Base-by-base conservation (phyloP, 2,329 filamentous ascomycete genomes). In the Aureobasidium sp. region DNA sequence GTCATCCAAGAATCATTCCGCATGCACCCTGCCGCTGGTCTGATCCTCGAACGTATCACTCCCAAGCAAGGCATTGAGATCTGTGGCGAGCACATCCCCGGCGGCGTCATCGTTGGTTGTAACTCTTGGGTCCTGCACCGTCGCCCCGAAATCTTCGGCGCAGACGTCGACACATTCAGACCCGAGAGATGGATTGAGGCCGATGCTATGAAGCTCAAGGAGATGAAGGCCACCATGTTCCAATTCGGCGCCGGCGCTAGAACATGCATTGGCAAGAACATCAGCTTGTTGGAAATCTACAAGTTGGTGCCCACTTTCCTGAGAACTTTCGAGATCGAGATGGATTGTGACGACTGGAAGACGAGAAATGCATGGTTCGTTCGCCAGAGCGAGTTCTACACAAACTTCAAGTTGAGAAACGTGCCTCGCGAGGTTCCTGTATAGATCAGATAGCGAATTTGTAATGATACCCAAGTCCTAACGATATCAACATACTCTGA, bases 1-100 rank as follows among this genome's bases (percentile, higher is more conserved):
- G 86, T 85, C 61, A 81, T 93, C 67, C 89, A 92, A 69, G 90
- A 94, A 72, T 83, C 86, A 5, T 89, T 92, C 76, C 83, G 89
- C 13, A 71, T 91, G 67, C 88, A 92, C 70, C 89, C 90, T 0
- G 87, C 89, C 0, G 81, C 87, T 0, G 89, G 88, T 0, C 76
- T 92, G 5, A 85, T 86, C 0, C 78, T 93, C 47, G 89, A 93
- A 73, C 82, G 90, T 63, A 78, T 92, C 49, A 87, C 90, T 0
- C 89, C 89, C 0, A 73, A 78, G 0, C 77, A 81, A 25, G 88
- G 88, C 10, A 78, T 81, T 29, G 82, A 85, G 47, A 86, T 91
- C 58, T 80, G 81, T 1, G 87, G 85, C 1, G 72, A 79, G 16
- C 82, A 80, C 61, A 78, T 92, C 32, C 82, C 82, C 4, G 88